Percentiles rank a stretch among this genome's conserved stretches.
phyloP scores from a whole-genome alignment of 2,329 filamentous ascomycete species.

The Colletotrichum sp. region DNA sequence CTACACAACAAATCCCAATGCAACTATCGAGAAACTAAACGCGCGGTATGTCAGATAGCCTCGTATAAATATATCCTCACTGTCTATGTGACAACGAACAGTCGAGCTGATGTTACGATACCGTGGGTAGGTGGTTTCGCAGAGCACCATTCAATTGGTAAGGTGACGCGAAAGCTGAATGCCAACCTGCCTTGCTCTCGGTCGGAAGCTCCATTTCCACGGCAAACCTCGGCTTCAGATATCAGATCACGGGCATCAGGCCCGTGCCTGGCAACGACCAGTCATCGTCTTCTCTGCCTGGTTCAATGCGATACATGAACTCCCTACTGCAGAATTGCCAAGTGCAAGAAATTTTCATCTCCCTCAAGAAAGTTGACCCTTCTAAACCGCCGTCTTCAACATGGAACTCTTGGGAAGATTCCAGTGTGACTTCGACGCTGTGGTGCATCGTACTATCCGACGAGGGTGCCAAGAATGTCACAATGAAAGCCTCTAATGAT shows the following conservation, averaged over 20 bases:
- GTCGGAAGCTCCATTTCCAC: not conserved
- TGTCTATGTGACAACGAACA: not conserved
- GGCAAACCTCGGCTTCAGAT: not conserved
- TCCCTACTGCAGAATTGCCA: not conserved
- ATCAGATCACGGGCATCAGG: not conserved
- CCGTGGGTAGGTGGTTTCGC: not conserved
- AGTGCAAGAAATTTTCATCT: not conserved
- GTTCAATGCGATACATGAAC: not conserved
- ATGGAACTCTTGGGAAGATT: not conserved
- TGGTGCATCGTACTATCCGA: not conserved
- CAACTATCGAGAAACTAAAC: not conserved
- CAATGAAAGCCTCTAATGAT: not conserved
- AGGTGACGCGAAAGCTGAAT: not conserved
- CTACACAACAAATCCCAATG: not conserved
- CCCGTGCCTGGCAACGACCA: not conserved
- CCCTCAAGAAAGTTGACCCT: not conserved
- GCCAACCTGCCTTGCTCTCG: not conserved
- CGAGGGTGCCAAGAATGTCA: not conserved
- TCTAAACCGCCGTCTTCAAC: too few species aligned
- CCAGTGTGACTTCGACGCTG: not conserved
- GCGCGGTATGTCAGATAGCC: not conserved
- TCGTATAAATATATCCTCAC: not conserved
- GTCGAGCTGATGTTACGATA: not conserved
- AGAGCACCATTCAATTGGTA: not conserved
- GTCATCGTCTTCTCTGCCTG: not conserved